Percentiles rank a stretch among this genome's conserved stretches.
Evolutionary conservation across 108 stramenopile species (phyloP).

Genomic region (Cyclostephanos tholiformis): DNA sequence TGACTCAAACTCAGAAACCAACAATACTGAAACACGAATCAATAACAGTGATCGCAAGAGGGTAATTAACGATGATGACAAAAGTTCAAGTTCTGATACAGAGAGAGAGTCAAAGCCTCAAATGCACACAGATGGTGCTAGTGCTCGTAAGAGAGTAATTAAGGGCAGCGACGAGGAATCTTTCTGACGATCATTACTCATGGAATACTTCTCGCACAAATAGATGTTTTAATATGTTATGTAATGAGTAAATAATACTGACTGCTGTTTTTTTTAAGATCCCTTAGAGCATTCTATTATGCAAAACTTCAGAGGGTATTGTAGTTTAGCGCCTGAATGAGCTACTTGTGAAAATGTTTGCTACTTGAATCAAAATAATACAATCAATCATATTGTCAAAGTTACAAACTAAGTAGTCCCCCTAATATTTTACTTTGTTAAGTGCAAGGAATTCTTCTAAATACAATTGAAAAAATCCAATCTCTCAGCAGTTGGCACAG

Average conservation of each 20-base stretch:
- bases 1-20: background rate
- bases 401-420: no score
- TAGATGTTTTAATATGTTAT: background rate
- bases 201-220: conserved; percentile 1
- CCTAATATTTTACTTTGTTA: no score
- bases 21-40: background rate
- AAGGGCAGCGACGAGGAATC: conserved; percentile 39
- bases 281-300: no score
- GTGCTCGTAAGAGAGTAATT: conserved; percentile 22
- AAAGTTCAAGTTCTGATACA: background rate
- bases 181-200: background rate
- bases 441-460: no score
- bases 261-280: no score
- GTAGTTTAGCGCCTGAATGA: no score
- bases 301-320: no score
- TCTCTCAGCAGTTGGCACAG: no score
- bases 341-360: no score
- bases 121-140: conserved; percentile 7
- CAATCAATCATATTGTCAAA: no score
- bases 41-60: background rate
- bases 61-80: conserved; percentile 9
- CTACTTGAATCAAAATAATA: no score
- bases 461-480: no score
- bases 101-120: background rate
- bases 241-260: background rate